These are phyloP conservation scores for Jaltomata sinuosa DNA, from an alignment of 257 asterid species.

Conservation along the genomic window DNA sequence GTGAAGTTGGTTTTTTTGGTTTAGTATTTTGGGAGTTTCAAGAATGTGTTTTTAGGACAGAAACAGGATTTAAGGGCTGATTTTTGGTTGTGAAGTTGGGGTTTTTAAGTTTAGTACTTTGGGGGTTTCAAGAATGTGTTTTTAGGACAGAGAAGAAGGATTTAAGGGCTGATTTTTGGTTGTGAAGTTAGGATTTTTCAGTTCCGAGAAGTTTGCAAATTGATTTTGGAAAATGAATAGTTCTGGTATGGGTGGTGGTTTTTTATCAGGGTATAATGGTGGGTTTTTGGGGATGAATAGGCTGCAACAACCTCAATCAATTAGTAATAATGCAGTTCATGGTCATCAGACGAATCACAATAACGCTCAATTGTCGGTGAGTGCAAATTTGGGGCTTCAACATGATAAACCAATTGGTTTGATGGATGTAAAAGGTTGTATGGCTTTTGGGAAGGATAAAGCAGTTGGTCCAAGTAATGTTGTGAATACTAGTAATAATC, in stretches of 20 bases:
- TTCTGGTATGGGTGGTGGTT: conserved; percentile 16
- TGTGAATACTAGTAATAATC: background rate
- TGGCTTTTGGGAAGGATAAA: conserved; percentile 14
- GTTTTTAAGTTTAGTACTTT: background rate
- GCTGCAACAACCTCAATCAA: conserved; percentile 10
- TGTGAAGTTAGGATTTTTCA: background rate
- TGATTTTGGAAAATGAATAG: conserved; percentile 12
- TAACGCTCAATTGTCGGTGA: conserved; percentile 1
- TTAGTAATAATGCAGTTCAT: conserved; percentile 3
- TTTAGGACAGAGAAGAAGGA: background rate
- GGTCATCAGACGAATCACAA: background rate
- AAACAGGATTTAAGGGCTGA: background rate
- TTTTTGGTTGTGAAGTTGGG: background rate
- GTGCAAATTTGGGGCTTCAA: conserved; percentile 3
- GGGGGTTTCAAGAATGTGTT: background rate
- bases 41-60: background rate
- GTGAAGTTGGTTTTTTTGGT: background rate
- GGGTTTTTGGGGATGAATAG: conserved; percentile 26
- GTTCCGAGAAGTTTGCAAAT: background rate
- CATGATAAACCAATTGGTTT: conserved; percentile 1
- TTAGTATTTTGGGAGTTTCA: background rate
- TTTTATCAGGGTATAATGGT: conserved; percentile 20
- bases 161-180: background rate
- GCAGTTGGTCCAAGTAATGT: background rate
- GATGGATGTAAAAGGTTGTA: conserved; percentile 7